Percentiles rank a stretch among this genome's conserved stretches.
Evolutionary conservation across 2,329 filamentous ascomycete genomes (phyloP).

Genomic region (Didymella lethalis): DNA sequence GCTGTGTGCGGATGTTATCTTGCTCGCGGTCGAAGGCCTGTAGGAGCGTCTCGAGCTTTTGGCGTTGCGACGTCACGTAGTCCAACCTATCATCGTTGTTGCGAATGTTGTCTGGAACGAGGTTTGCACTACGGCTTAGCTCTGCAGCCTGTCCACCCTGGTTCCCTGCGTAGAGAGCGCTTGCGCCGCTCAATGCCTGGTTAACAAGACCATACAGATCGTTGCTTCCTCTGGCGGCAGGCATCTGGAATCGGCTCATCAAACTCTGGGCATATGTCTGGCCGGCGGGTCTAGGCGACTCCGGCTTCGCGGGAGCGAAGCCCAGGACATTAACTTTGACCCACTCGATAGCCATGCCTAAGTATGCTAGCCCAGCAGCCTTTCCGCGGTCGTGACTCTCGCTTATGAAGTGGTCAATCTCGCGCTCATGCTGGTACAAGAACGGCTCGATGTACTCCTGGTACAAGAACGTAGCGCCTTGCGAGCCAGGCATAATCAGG

Average conservation of each 20-base stretch:
- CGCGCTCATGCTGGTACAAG: constrained; percentile 81
- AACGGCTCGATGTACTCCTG: constrained; percentile 86
- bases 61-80: constrained; percentile 81
- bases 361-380: constrained; percentile 72
- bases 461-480: constrained; percentile 88
- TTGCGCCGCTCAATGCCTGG: constrained; percentile 72
- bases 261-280: constrained; percentile 78
- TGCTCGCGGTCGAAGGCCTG: constrained; percentile 83
- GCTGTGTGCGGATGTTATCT: constrained; percentile 59
- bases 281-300: constrained; percentile 57
- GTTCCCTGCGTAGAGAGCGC: constrained; percentile 55
- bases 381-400: constrained; percentile 80
- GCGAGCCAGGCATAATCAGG: constrained; percentile 96
- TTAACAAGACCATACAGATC: constrained; percentile 84
- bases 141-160: constrained; percentile 58
- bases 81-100: constrained; percentile 71
- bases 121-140: constrained; percentile 64
- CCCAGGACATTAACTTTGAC: constrained; percentile 82
- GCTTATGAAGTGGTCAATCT: constrained; percentile 91
- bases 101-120: constrained; percentile 75
- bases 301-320: constrained; percentile 63
- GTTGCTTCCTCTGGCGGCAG: constrained; percentile 68
- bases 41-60: constrained; percentile 76
- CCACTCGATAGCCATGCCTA: constrained; percentile 58
- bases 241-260: constrained; percentile 85